Conservation (phyloP, 768 basidiomycete genomes). For the Tremella mesenterica region DNA sequence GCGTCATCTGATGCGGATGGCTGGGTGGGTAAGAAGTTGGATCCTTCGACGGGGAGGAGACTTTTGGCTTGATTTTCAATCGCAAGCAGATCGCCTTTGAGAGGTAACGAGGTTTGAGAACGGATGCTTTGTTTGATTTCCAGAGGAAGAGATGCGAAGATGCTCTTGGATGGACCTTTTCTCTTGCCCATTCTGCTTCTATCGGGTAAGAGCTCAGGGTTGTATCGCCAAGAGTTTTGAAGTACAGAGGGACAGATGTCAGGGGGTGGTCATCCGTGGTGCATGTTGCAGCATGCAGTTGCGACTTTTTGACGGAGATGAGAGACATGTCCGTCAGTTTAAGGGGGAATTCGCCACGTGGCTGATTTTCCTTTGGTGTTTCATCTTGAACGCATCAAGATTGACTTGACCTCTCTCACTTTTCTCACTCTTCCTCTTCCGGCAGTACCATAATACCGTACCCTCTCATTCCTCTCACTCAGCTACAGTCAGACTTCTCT, state of each 20-base stretch:
- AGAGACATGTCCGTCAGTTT: too few species aligned
- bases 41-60: conserved; percentile 1
- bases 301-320: neutral
- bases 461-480: neutral
- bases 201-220: too few species aligned
- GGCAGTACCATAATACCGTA: neutral
- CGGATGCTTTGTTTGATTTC: conserved; percentile 28
- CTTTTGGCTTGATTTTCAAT: conserved; percentile 4
- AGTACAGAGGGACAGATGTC: too few species aligned
- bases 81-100: neutral
- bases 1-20: conserved; percentile 3
- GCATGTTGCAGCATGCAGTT: neutral
- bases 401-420: too few species aligned
- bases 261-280: too few species aligned
- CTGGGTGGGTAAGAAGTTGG: conserved; percentile 10
- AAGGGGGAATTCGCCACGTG: neutral
- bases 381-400: too few species aligned
- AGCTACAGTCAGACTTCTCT: neutral
- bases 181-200: too few species aligned
- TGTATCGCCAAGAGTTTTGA: too few species aligned
- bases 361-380: neutral
- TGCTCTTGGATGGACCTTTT: neutral
- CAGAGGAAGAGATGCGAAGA: conserved; percentile 31
- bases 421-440: neutral
- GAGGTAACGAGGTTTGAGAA: conserved; percentile 9